Evolutionary conservation across 2,329 filamentous ascomycete genomes (phyloP).

Genomic region (Colletotrichum navitas): DNA sequence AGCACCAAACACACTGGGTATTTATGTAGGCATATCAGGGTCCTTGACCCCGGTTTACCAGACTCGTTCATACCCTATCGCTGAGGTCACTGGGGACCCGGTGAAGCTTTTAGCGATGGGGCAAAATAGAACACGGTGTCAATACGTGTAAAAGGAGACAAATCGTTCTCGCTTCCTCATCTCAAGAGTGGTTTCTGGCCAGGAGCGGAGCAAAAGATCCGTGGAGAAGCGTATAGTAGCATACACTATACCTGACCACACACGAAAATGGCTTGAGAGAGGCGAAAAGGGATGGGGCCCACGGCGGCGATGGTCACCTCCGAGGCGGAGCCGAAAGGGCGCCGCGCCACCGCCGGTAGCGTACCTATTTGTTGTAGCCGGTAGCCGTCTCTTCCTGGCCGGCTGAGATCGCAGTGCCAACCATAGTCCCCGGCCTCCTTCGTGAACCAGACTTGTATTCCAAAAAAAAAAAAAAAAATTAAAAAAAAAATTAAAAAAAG

Average conservation of each 20-base stretch:
- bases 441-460: not conserved
- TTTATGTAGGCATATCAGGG: not conserved
- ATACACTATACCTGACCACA: not conserved
- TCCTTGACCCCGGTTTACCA: not conserved
- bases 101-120: not conserved
- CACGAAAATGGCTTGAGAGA: not conserved
- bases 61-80: not conserved
- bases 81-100: not conserved
- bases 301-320: slow-evolving; percentile 4
- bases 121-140: not conserved
- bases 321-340: slow-evolving; percentile 7
- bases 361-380: not conserved
- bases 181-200: not conserved
- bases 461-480: not conserved
- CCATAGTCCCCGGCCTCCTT: not conserved
- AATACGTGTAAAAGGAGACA: not conserved
- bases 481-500: not conserved
- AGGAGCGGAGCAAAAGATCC: not conserved
- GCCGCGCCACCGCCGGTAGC: not conserved
- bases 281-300: not conserved
- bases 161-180: not conserved
- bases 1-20: not conserved
- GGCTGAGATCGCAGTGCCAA: not conserved
- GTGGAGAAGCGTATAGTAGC: not conserved
- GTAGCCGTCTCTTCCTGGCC: not conserved